Evolutionary conservation across 176 grass and related monocot species (phyloP).

Genomic region (Triticum urartu): DNA sequence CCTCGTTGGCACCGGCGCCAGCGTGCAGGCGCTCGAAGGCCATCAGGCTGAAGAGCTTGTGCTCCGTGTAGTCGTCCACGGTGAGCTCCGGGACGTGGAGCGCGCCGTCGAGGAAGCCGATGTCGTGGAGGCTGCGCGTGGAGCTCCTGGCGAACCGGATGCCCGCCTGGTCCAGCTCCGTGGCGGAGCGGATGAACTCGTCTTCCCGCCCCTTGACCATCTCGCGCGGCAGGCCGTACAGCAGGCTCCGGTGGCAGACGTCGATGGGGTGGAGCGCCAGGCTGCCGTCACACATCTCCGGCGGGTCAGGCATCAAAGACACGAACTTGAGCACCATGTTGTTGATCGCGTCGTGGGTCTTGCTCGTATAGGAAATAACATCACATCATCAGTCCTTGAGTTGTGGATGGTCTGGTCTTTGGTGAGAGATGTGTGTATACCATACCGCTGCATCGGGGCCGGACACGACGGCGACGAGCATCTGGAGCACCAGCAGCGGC

Average conservation of each 20-base stretch:
- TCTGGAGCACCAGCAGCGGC: too few species aligned
- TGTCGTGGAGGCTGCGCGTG: constrained; percentile 42
- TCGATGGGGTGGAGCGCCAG: constrained; percentile 62
- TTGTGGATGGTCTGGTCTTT: too few species aligned
- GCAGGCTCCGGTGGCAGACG: constrained; percentile 53
- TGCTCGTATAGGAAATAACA: background rate
- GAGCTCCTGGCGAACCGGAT: background rate
- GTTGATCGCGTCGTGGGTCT: background rate
- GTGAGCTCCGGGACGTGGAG: constrained; percentile 46
- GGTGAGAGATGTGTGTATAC: too few species aligned
- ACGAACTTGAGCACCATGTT: background rate
- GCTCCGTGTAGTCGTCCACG: constrained; percentile 73
- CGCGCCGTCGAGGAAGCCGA: constrained; percentile 43
- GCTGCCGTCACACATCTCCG: background rate
- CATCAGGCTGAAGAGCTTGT: constrained; percentile 75
- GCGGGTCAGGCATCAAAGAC: background rate
- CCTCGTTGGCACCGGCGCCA: constrained; percentile 48
- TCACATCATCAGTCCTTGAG: background rate
- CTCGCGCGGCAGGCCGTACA: background rate
- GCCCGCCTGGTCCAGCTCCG: background rate
- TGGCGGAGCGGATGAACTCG: background rate
- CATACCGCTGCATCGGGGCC: too few species aligned
- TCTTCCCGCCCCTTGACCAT: background rate
- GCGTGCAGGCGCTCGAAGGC: constrained; percentile 74
- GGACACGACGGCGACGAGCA: too few species aligned